phyloP scores from a whole-genome alignment of 2,329 filamentous ascomycete species.

The Xylariaceae sp. region DNA sequence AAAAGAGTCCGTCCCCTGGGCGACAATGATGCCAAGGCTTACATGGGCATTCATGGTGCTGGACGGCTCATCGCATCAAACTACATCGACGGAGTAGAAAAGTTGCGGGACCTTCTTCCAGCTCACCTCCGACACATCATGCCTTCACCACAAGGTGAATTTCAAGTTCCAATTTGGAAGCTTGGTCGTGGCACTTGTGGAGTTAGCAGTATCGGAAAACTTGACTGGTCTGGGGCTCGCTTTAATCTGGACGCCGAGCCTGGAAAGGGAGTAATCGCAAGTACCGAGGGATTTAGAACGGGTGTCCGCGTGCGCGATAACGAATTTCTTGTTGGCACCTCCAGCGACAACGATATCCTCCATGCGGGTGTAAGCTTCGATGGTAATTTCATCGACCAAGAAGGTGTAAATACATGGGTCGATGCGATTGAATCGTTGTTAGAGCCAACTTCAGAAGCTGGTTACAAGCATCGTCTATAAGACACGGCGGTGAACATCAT shows the following conservation, averaged over 20 bases:
- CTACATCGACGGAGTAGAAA: constrained; percentile 18
- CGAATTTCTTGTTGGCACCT: constrained; percentile 16
- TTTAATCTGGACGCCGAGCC: constrained; percentile 12
- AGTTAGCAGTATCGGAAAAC: constrained; percentile 15
- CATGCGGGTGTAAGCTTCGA: constrained; percentile 15
- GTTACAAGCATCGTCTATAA: constrained; percentile 6
- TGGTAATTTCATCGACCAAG: constrained; percentile 16
- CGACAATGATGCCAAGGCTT: constrained; percentile 2
- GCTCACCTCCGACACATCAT: constrained; percentile 1
- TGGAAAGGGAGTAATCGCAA: constrained; percentile 12
- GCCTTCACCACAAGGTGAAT: constrained; percentile 8
- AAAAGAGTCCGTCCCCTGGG: constrained; percentile 3
- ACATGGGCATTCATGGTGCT: constrained; percentile 12
- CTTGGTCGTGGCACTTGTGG: constrained; percentile 9
- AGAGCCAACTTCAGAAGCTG: constrained; percentile 5
- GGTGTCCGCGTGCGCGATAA: constrained; percentile 12
- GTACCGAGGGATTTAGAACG: constrained; percentile 7
- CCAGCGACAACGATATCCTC: constrained; percentile 13
- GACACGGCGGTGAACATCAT: too few relatives aligned
- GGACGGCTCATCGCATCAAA: constrained; percentile 18
- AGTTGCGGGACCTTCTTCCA: constrained; percentile 9
- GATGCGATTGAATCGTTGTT: constrained; percentile 14
- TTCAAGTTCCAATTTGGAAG: not conserved
- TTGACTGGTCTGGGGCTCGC: constrained; percentile 10
- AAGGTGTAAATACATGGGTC: constrained; percentile 5